A percentile compares a stretch with the other conserved stretches of the same genome.
phyloP scores from a whole-genome alignment of 1,284 basidiomycete genomes.

The Malassezia arunalokei region DNA sequence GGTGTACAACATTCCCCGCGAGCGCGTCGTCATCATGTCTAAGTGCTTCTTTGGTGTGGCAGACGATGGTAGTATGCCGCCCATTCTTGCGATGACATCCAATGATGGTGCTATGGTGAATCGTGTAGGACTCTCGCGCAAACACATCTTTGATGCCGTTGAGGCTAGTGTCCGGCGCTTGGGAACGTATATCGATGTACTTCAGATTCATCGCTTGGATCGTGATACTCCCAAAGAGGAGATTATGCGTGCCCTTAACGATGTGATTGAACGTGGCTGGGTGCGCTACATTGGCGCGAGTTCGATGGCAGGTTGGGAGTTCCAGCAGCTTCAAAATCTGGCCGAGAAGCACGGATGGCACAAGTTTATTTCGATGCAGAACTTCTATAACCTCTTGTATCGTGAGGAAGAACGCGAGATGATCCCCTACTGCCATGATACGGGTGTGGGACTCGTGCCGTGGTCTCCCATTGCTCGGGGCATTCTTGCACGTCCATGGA shows the following conservation, averaged over 20 bases:
- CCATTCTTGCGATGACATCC: slow-evolving; percentile 4
- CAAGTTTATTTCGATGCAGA: slow-evolving; percentile 56
- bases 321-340: slow-evolving; percentile 15
- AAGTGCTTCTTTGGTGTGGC: slow-evolving; percentile 52
- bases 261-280: slow-evolving; percentile 49
- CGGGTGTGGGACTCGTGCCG: slow-evolving; percentile 50
- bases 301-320: slow-evolving; percentile 16
- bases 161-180: slow-evolving; percentile 59
- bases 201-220: slow-evolving; percentile 53
- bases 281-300: slow-evolving; percentile 17
- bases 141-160: slow-evolving; percentile 71
- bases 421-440: slow-evolving; percentile 53
- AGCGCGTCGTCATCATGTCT: slow-evolving; percentile 63
- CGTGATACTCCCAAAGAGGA: slow-evolving; percentile 54
- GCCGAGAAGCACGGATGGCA: slow-evolving; percentile 14
- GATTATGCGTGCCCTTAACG: slow-evolving; percentile 55
- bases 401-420: slow-evolving; percentile 61
- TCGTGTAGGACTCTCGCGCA: slow-evolving; percentile 57
- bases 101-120: slow-evolving; percentile 47
- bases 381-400: slow-evolving; percentile 54
- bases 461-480: slow-evolving; percentile 49
- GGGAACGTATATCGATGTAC: slow-evolving; percentile 55
- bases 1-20: slow-evolving; percentile 60
- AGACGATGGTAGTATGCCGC: slow-evolving; percentile 16
- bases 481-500: slow-evolving; percentile 44